Evolutionary conservation across 2,329 filamentous ascomycete genomes (phyloP).

Genomic region (Trichoderma harzianum): DNA sequence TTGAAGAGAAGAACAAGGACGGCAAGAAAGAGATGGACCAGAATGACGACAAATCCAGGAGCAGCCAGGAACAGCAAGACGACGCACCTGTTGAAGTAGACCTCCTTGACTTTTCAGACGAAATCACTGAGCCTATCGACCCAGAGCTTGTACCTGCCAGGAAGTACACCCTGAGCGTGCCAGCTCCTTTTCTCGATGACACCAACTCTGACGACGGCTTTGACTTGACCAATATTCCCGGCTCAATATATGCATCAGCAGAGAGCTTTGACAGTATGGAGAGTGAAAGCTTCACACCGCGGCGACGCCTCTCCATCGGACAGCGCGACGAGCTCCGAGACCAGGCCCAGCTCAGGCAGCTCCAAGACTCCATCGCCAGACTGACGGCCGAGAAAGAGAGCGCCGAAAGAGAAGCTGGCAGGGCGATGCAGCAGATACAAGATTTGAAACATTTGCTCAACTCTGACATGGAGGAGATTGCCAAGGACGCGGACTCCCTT

Average conservation of each 20-base stretch:
- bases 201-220: constrained; percentile 16
- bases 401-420: constrained; percentile 30
- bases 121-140: neutral
- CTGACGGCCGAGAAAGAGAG: constrained; percentile 29
- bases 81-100: constrained; percentile 1
- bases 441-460: constrained; percentile 27
- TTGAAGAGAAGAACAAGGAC: neutral
- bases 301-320: constrained; percentile 1
- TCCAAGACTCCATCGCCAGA: constrained; percentile 19
- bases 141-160: constrained; percentile 3
- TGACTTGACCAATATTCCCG: neutral
- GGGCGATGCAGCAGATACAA: constrained; percentile 25
- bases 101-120: constrained; percentile 11
- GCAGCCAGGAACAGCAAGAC: neutral
- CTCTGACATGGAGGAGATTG: constrained; percentile 24
- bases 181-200: neutral
- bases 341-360: constrained; percentile 18
- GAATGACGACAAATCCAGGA: neutral
- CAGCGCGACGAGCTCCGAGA: constrained; percentile 2
- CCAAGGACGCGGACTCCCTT: constrained; percentile 25
- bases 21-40: neutral
- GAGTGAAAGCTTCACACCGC: constrained; percentile 8
- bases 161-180: constrained; percentile 6
- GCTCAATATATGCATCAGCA: constrained; percentile 11
- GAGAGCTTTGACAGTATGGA: constrained; percentile 14